Evolutionary conservation across 768 basidiomycete genomes (phyloP).

Genomic region (Agaricus bisporus): DNA sequence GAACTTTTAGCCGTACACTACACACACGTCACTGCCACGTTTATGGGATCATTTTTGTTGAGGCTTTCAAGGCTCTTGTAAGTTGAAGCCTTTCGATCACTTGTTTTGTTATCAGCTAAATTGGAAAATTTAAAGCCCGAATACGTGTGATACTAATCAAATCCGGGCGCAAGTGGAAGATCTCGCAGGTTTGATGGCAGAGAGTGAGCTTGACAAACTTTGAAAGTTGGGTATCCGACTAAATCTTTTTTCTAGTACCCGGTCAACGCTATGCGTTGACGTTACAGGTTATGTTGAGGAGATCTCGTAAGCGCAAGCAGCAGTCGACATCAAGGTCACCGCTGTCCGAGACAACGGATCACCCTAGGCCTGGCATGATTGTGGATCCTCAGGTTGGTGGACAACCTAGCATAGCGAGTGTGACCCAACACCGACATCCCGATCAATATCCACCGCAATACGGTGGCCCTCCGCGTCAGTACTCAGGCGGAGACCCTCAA

Average conservation of each 20-base stretch:
- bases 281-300: slow-evolving; percentile 83
- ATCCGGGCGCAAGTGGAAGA: slow-evolving; percentile 76
- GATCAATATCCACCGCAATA: slow-evolving; percentile 57
- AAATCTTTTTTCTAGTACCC: slow-evolving; percentile 50
- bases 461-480: slow-evolving; percentile 32
- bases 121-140: slow-evolving; percentile 47
- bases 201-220: slow-evolving; percentile 45
- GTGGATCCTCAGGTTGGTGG: slow-evolving; percentile 32
- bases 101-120: neutral
- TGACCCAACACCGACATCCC: slow-evolving; percentile 31
- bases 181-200: slow-evolving; percentile 67
- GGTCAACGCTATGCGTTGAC: slow-evolving; percentile 91
- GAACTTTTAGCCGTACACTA: slow-evolving; percentile 67
- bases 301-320: slow-evolving; percentile 55
- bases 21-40: slow-evolving; percentile 90
- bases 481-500: slow-evolving; percentile 23
- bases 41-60: slow-evolving; percentile 85
- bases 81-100: slow-evolving; percentile 21
- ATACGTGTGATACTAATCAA: slow-evolving; percentile 71
- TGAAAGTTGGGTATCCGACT: neutral
- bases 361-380: slow-evolving; percentile 29
- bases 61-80: slow-evolving; percentile 85
- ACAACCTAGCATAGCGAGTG: slow-evolving; percentile 19
- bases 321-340: slow-evolving; percentile 58
- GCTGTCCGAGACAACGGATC: slow-evolving; percentile 27